Percentiles rank a stretch among this genome's conserved stretches.
Evolutionary conservation across 169 alveolate genomes (phyloP).

Genomic region (Plasmodium cynomolgi): DNA sequence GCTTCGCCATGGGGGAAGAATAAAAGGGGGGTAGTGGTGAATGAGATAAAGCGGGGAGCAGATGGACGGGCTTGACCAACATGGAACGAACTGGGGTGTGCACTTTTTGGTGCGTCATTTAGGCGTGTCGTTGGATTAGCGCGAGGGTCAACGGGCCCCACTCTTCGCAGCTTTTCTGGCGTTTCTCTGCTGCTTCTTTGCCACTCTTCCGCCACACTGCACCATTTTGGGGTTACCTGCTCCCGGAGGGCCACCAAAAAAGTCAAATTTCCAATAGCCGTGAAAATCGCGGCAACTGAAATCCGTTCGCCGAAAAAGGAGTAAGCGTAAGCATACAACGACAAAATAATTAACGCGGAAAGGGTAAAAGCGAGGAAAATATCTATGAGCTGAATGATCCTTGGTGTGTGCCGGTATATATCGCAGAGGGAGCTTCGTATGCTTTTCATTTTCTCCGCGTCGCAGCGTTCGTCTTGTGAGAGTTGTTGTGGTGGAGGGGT

Average conservation of each 20-base stretch:
- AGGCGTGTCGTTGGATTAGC: background rate
- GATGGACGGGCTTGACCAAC: background rate
- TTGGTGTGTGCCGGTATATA: conserved; percentile 11
- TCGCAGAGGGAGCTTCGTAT: conserved; percentile 1
- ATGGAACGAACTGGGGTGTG: background rate
- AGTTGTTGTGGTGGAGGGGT: background rate
- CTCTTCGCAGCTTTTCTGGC: background rate
- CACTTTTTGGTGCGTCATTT: no score
- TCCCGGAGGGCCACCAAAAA: conserved; percentile 53
- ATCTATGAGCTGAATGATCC: conserved; percentile 28
- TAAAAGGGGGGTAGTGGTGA: background rate
- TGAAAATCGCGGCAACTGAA: conserved; percentile 44
- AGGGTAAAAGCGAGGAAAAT: conserved; percentile 23
- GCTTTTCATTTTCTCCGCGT: conserved; percentile 26
- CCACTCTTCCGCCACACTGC: background rate
- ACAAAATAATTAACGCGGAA: conserved; percentile 34
- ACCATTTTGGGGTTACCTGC: conserved; percentile 34
- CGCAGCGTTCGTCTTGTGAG: background rate
- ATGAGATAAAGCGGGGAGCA: background rate
- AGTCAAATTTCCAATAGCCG: conserved; percentile 63
- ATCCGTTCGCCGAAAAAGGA: conserved; percentile 36
- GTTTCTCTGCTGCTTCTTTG: background rate
- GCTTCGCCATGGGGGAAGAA: conserved; percentile 8
- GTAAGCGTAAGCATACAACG: conserved; percentile 5
- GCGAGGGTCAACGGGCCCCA: background rate